Evolutionary conservation across 2,329 filamentous ascomycete genomes (phyloP).

Genomic region (Cordyceps pruinosa): DNA sequence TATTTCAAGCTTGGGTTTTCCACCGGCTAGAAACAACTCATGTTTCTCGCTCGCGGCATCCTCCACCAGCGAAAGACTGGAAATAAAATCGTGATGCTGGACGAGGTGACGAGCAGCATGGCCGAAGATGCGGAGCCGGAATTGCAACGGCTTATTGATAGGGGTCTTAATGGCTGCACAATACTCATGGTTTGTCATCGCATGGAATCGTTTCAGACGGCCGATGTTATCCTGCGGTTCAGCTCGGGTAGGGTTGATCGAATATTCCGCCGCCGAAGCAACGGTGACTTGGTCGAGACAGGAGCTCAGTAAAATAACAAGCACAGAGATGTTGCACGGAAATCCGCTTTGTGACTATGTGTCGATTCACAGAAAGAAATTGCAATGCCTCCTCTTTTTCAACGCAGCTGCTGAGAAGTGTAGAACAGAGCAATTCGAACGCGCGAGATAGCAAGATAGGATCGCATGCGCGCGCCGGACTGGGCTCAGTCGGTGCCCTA

Average conservation of each 20-base stretch:
- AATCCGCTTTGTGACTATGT: too few relatives aligned
- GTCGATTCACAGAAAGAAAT: too few relatives aligned
- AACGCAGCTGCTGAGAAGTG: too few relatives aligned
- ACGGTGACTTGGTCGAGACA: background rate
- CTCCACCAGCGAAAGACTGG: slow-evolving; percentile 15
- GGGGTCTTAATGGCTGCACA: background rate
- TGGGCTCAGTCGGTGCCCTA: too few relatives aligned
- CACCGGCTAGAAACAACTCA: slow-evolving; percentile 14
- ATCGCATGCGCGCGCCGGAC: too few relatives aligned
- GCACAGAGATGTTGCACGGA: too few relatives aligned
- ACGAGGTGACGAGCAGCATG: background rate
- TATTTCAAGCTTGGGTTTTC: slow-evolving; percentile 10
- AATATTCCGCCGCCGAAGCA: background rate
- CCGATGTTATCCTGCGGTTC: background rate
- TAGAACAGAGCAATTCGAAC: too few relatives aligned
- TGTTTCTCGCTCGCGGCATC: slow-evolving; percentile 17
- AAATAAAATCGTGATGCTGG: background rate
- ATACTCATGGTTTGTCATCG: background rate
- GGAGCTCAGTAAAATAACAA: too few relatives aligned
- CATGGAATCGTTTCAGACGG: background rate
- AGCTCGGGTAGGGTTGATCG: background rate
- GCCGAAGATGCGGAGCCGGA: slow-evolving; percentile 28
- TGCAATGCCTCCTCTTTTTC: too few relatives aligned
- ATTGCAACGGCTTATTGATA: background rate
- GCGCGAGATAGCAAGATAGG: too few relatives aligned